Evolutionary conservation across 2,329 filamentous ascomycete genomes (phyloP).

Genomic region (Ophiostoma piceae): DNA sequence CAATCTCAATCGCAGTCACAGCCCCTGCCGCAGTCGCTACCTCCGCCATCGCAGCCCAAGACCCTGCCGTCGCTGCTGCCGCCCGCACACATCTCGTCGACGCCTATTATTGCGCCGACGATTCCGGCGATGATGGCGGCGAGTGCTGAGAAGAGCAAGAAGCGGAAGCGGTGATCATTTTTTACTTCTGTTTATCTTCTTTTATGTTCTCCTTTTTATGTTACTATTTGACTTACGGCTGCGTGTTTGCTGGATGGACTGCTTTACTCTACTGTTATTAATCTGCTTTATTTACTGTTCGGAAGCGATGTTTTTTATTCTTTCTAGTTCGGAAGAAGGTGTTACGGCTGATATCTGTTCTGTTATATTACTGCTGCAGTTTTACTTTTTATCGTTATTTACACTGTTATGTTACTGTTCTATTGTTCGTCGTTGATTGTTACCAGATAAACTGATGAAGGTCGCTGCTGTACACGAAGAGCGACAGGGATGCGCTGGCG

Average conservation of each 20-base stretch:
- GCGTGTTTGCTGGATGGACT: background rate
- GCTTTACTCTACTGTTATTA: background rate
- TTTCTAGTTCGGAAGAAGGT: background rate
- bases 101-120: conserved; percentile 29
- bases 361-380: background rate
- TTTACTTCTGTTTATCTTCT: no score
- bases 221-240: background rate
- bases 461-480: background rate
- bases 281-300: background rate
- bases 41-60: conserved; percentile 16
- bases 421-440: no score
- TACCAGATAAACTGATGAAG: no score
- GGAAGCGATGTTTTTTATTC: background rate
- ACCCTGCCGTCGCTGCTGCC: conserved; percentile 36
- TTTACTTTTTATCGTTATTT: background rate
- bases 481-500: background rate
- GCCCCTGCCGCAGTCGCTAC: no score
- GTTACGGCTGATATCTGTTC: background rate
- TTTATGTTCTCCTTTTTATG: no score
- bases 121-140: conserved; percentile 26
- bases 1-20: conserved; percentile 11
- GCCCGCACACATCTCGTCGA: conserved; percentile 41
- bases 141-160: conserved; percentile 53
- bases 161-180: conserved; percentile 50
- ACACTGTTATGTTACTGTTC: no score